Percentiles rank a stretch among this genome's conserved stretches.
Conservation (phyloP, 202 grass and related monocot genomes). For the Schoenoplectus tabernaemontani region DNA sequence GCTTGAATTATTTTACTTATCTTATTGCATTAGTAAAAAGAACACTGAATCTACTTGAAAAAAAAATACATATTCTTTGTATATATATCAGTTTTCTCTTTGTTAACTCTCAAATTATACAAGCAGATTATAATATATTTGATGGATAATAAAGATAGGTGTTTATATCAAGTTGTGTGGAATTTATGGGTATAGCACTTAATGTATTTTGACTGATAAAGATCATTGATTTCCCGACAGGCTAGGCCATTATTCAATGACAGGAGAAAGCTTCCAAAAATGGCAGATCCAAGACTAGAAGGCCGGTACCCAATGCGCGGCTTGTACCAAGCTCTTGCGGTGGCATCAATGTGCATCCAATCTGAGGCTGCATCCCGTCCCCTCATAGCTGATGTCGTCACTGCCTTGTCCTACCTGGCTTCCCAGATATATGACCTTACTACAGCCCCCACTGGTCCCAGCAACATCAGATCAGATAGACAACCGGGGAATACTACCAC, state of each 20-base stretch:
- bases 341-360: conserved; percentile 97
- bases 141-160: no score
- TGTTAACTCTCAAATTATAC: no score
- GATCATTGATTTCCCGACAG: conserved; percentile 25
- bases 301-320: conserved; percentile 89
- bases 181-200: no score
- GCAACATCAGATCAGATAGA: conserved; percentile 33
- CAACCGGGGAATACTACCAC: not conserved
- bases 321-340: conserved; percentile 84
- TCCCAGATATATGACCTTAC: conserved; percentile 59
- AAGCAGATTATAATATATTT: no score
- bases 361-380: conserved; percentile 81
- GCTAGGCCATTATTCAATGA: conserved; percentile 81
- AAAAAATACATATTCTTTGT: no score
- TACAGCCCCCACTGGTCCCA: conserved; percentile 14
- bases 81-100: not conserved
- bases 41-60: no score
- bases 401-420: conserved; percentile 83
- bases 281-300: conserved; percentile 78
- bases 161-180: no score
- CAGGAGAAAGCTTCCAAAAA: conserved; percentile 75
- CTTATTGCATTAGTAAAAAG: no score
- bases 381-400: conserved; percentile 85
- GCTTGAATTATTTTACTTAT: not conserved
- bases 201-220: no score